Evolutionary conservation across 805 yeast genomes (phyloP), one percentile per base, ranked within the genome.

Genomic region (Allodekkera sacchari): DNA sequence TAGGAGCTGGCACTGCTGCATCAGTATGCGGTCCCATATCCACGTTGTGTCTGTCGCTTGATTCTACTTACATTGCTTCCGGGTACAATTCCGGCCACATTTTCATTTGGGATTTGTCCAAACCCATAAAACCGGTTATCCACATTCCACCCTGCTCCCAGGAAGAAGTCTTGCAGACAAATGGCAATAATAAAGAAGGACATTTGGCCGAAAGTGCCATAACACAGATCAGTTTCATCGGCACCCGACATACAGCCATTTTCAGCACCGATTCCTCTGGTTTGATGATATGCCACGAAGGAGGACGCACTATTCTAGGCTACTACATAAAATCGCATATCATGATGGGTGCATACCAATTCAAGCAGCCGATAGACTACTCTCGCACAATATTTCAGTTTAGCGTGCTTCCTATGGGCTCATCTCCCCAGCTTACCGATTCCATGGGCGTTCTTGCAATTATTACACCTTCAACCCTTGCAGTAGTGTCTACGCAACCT

Each of bases 71-170:
- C 44, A 40, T 85, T 3, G 84, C 81, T 0, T 79, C 76, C 0
- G 94, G 95, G 2, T 74, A 68, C 41, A 59, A 63, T 5, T 56
- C 65, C 15, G 97, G 96, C 0, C 63, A 61, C 33, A 65, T 88
- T 3, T 57, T 66, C 18, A 43, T 83, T 2, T 89, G 95, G 94
- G 77, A 82, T 39, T 43, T 79, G 18, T 41, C 50, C 10, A 53
- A 50, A 19, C 53, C 50, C 16, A 34, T 31, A 26, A 44, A 34
- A 7, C 63, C 61, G 6, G 30, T 44, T n/a, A 30, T 59, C 23
- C 44, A 44, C 24, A 48, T 58, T 7, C 35, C 48, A 3, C 61
- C 66, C 3, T 41, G 53, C 6, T 42, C 52, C 0, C 42, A 42
- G 16, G 39, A 38, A 10, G 52, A 52, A 19, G 30, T 43, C 4